Conservation (phyloP, 208 protist genomes). For the Acanthamoeba sp. region DNA sequence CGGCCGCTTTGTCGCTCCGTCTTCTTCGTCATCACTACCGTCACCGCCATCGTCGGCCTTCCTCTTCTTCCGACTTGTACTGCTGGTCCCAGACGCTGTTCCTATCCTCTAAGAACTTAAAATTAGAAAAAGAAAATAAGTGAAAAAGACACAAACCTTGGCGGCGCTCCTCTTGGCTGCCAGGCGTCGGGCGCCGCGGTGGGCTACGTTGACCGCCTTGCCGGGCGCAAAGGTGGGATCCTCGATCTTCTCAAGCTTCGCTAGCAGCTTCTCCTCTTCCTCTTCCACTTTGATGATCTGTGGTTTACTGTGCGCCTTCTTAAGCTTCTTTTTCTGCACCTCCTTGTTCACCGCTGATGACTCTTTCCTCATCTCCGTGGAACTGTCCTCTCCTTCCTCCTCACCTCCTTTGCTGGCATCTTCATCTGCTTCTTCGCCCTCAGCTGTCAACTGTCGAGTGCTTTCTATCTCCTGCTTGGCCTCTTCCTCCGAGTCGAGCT, state of each 20-base stretch:
- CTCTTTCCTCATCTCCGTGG: not conserved
- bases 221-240: not conserved
- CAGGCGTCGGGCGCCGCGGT: not conserved
- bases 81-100: not conserved
- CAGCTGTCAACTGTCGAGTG: not conserved
- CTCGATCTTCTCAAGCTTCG: not conserved
- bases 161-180: not conserved
- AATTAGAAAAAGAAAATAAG: too few species aligned
- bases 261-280: not conserved
- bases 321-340: not conserved
- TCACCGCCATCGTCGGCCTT: not conserved
- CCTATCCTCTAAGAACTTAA: not conserved
- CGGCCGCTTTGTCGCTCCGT: not conserved
- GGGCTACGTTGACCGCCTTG: not conserved
- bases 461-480: not conserved
- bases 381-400: not conserved
- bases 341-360: not conserved
- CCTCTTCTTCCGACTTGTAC: not conserved
- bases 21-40: not conserved
- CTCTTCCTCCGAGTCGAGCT: slow-evolving; percentile 8
- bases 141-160: not conserved
- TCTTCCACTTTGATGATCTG: slow-evolving; percentile 22
- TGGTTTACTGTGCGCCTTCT: not conserved
- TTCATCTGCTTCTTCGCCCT: not conserved
- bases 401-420: not conserved